Evolutionary conservation across 176 grass and related monocot species (phyloP), one percentile per base, ranked within the genome.

Genomic region (Urochloa ruziziensis): DNA sequence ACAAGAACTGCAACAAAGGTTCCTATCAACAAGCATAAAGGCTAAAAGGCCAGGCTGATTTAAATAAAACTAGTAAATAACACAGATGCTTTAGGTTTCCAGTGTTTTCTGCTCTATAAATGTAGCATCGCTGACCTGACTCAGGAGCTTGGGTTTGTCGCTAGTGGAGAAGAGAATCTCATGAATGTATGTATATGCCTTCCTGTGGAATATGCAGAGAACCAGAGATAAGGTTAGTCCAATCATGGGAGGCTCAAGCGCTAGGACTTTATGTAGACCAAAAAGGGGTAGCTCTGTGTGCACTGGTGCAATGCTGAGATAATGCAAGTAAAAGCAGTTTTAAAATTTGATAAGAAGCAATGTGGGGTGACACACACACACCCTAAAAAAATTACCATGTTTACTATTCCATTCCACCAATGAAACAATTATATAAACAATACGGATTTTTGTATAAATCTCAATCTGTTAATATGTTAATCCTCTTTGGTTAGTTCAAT

Each of bases 141-240:
- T 91, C 75, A 90, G 90, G 76, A 97, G 90, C 73, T 97, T 97
- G 27, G 94, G 90, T 69, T 94, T 94, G 76, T 94, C 91, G 4
- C 67, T 80, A 5, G 91, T 96, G 25, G 94, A 93, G 76, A 96
- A 93, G 32, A 93, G 77, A 73, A 96, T 89, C 83, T 96, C 94
- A 73, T 96, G 94, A 85, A 96, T 89, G 54, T 75, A 44, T 42
- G 56, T 69, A 64, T 78, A 90, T 25, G 73, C 42, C 56, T 82
- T 86, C 88, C 94, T 96, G 79, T 73, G 62, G 57, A 64, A 85
- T 30, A 62, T 32, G 24, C 65, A 70, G 13, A 73, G 37, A 74
- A 53, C 48, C 47, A 53, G 77, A 74, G 42, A 47, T 3, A 72
- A 48, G 25, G 28, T 60, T 66, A 79, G 9, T 48, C 28, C 71